Evolutionary conservation across 371 early-diverging fungal genomes (phyloP).

Genomic region (Rhizopus microsporus): DNA sequence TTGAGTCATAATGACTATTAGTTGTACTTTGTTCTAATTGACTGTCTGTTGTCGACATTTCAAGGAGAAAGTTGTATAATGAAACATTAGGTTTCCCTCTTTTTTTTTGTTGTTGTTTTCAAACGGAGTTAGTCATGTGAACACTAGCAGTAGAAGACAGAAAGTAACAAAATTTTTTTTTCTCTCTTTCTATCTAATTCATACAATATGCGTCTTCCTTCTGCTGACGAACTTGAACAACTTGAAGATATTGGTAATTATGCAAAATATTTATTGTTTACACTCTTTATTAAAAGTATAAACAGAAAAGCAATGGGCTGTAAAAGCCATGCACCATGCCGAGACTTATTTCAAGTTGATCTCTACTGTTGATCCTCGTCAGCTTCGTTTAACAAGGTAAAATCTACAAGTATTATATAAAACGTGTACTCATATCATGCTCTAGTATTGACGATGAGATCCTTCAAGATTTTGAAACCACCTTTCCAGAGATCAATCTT

Average conservation of each 20-base stretch:
- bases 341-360: conserved; percentile 8
- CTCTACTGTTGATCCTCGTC: conserved; percentile 58
- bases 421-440: neutral
- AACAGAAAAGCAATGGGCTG: conserved; percentile 6
- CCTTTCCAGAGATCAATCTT: conserved; percentile 75
- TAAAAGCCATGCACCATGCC: conserved; percentile 9
- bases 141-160: no score
- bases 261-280: neutral
- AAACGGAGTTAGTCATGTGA: no score
- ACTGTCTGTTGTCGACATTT: neutral
- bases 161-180: neutral
- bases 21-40: conserved; percentile 6
- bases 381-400: conserved; percentile 80
- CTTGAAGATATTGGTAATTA: conserved; percentile 75
- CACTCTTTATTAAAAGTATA: neutral
- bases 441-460: conserved; percentile 82
- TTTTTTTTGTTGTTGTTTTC: no score
- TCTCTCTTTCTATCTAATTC: neutral
- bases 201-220: conserved; percentile 64
- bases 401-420: no score
- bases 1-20: conserved; percentile 6
- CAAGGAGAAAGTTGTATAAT: neutral
- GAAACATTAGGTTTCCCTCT: neutral
- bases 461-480: conserved; percentile 69
- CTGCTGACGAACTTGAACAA: conserved; percentile 78